These are phyloP conservation scores for Leccinum variicolor DNA, from an alignment of 768 basidiomycete species.

Conservation along the genomic window DNA sequence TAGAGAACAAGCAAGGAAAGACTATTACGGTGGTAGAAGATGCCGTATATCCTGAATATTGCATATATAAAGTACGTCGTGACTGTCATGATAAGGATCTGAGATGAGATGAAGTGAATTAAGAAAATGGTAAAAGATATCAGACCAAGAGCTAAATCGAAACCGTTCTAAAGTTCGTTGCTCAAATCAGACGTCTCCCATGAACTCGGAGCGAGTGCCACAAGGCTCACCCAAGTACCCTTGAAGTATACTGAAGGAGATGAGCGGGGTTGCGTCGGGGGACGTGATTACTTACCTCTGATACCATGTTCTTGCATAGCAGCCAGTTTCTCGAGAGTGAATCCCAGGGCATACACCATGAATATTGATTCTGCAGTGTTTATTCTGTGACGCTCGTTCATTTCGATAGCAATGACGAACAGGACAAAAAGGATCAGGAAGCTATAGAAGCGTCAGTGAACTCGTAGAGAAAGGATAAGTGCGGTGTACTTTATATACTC, in stretches of 20 bases:
- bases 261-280: constrained; percentile 1
- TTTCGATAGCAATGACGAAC: constrained; percentile 78
- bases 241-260: constrained; percentile 66
- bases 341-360: constrained; percentile 78
- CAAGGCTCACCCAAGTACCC: constrained; percentile 68
- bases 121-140: neutral
- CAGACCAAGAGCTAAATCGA: constrained; percentile 86
- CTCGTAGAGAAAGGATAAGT: neutral
- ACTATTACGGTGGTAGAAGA: constrained; percentile 53
- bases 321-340: constrained; percentile 88
- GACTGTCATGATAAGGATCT: constrained; percentile 46
- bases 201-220: constrained; percentile 8
- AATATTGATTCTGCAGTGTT: constrained; percentile 70
- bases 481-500: constrained; percentile 76
- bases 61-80: constrained; percentile 77
- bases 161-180: constrained; percentile 64
- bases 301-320: constrained; percentile 96
- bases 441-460: constrained; percentile 27
- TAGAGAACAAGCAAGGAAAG: neutral
- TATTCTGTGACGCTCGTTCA: constrained; percentile 55
- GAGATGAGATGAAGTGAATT: neutral
- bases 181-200: constrained; percentile 15
- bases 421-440: constrained; percentile 79
- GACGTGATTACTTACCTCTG: constrained; percentile 48
- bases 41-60: constrained; percentile 72